These are phyloP conservation scores for Rhizophora apiculata DNA, from an alignment of 345 rosid genomes.

Conservation along the genomic window DNA sequence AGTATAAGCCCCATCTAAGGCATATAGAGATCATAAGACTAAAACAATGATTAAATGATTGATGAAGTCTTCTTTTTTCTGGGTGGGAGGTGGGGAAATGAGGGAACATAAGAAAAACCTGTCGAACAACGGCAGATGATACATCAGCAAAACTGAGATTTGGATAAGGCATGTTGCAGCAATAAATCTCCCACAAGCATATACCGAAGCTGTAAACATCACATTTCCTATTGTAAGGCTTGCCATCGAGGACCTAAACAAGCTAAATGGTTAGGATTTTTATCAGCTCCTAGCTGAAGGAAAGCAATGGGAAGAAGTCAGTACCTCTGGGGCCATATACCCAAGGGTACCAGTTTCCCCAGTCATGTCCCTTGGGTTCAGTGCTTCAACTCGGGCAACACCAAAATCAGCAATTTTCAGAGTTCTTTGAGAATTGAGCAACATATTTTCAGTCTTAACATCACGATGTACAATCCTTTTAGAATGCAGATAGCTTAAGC, in stretches of 20 bases:
- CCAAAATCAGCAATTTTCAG: conserved; percentile 38
- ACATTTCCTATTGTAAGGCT: conserved; percentile 36
- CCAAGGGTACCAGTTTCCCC: conserved; percentile 40
- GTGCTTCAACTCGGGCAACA: conserved; percentile 40
- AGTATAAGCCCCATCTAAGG: neutral
- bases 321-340: conserved; percentile 37
- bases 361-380: conserved; percentile 35
- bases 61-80: neutral
- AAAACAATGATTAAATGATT: neutral
- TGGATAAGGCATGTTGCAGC: conserved; percentile 35
- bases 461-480: conserved; percentile 38
- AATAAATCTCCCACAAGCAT: conserved; percentile 38
- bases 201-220: conserved; percentile 37
- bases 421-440: conserved; percentile 25
- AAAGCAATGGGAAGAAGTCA: neutral
- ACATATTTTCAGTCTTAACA: conserved; percentile 34
- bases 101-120: conserved; percentile 18
- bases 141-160: conserved; percentile 34
- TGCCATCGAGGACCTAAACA: conserved; percentile 31
- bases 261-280: neutral
- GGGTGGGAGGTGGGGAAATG: neutral
- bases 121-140: conserved; percentile 31
- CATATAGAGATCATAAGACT: neutral
- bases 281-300: conserved; percentile 2
- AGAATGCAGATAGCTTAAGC: conserved; percentile 34